Evolutionary conservation across 495 filamentous ascomycete genomes (phyloP).

Genomic region (Corynascus novoguineensis): DNA sequence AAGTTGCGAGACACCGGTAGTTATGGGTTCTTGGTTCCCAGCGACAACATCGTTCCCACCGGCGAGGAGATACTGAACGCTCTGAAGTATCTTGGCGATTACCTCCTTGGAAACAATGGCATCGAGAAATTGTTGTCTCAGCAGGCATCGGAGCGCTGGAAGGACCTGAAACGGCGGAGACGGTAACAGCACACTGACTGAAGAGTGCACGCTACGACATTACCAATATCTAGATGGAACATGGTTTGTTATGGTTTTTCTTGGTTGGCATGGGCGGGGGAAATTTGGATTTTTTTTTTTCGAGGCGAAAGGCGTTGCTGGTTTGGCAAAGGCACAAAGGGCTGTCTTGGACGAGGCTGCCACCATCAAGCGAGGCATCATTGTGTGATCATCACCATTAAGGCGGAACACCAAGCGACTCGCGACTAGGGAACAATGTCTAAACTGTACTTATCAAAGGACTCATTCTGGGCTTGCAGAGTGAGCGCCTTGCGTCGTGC

Average conservation of each 20-base stretch:
- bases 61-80: slow-evolving; percentile 82
- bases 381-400: too few species aligned
- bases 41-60: slow-evolving; percentile 81
- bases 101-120: slow-evolving; percentile 60
- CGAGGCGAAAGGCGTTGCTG: slow-evolving; percentile 4
- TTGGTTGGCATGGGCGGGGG: not conserved
- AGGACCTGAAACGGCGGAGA: slow-evolving; percentile 23
- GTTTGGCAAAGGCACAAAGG: too few species aligned
- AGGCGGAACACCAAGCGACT: too few species aligned
- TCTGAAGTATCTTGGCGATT: slow-evolving; percentile 73
- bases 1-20: slow-evolving; percentile 89
- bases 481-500: too few species aligned
- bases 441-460: too few species aligned
- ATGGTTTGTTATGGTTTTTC: not conserved
- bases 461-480: too few species aligned
- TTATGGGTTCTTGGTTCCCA: slow-evolving; percentile 89
- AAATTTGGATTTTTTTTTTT: not conserved
- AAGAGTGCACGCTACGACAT: not conserved
- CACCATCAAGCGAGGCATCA: too few species aligned
- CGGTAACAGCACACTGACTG: slow-evolving; percentile 5
- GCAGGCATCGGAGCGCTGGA: slow-evolving; percentile 9
- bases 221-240: not conserved
- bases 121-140: slow-evolving; percentile 40
- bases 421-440: too few species aligned
- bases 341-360: too few species aligned